phyloP scores from a whole-genome alignment of 225 moss, liverwort and hornwort species.

The Anthoceros angustus region DNA sequence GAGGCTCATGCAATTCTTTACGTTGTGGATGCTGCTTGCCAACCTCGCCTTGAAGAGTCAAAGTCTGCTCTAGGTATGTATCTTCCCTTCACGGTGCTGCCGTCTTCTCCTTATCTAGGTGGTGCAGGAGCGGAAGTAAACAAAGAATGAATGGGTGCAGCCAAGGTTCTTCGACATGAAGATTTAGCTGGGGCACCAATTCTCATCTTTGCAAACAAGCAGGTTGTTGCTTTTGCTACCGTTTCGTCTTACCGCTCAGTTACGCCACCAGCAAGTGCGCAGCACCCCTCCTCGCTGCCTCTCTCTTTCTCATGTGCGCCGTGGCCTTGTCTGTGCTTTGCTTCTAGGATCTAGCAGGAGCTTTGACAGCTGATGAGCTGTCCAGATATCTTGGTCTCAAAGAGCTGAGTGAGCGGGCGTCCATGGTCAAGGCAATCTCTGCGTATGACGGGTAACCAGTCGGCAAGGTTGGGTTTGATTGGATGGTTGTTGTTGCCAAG shows the following conservation, averaged over 20 bases:
- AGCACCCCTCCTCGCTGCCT: not conserved
- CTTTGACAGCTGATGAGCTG: constrained; percentile 68
- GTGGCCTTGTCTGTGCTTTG: not conserved
- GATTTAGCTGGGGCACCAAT: constrained; percentile 91
- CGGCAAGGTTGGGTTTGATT: not conserved
- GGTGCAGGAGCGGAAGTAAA: not conserved
- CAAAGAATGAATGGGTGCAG: constrained; percentile 16
- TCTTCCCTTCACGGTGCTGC: not conserved
- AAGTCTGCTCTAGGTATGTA: constrained; percentile 50
- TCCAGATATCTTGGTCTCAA: constrained; percentile 48
- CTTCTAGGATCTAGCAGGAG: constrained; percentile 49
- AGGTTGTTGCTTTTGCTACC: constrained; percentile 14
- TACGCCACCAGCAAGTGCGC: not conserved
- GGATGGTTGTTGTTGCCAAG: not conserved
- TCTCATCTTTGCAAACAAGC: constrained; percentile 83
- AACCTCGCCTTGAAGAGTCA: constrained; percentile 65
- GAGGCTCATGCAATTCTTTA: constrained; percentile 92
- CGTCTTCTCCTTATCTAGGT: not conserved
- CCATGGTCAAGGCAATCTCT: constrained; percentile 69
- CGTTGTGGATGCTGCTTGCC: constrained; percentile 80
- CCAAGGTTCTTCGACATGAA: constrained; percentile 75
- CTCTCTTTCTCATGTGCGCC: not conserved
- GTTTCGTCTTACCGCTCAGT: not conserved
- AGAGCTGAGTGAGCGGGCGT: constrained; percentile 39
- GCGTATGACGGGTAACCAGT: constrained; percentile 62